Percentiles rank a stretch among this genome's conserved stretches.
Evolutionary conservation across 306 rosid genomes (phyloP).

Genomic region (Myrica gale): DNA sequence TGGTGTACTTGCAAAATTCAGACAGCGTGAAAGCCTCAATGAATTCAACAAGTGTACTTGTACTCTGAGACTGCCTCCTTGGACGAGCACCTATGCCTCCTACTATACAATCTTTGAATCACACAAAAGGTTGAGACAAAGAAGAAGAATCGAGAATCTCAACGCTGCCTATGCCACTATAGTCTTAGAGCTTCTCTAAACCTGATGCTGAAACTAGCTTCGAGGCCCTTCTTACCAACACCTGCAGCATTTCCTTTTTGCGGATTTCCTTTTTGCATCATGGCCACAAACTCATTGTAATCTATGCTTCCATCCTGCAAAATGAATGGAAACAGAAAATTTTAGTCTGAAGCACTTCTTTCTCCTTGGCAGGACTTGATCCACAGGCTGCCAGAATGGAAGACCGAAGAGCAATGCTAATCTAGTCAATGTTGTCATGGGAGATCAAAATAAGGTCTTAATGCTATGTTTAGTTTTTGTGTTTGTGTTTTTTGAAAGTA

Average conservation of each 20-base stretch:
- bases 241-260: constrained; percentile 69
- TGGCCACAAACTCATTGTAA: constrained; percentile 92
- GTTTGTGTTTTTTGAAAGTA: too few species aligned
- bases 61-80: constrained; percentile 2
- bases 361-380: constrained; percentile 16
- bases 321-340: neutral
- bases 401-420: neutral
- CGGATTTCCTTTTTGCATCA: constrained; percentile 93
- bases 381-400: neutral
- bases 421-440: neutral
- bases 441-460: neutral
- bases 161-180: constrained; percentile 17
- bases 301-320: constrained; percentile 92
- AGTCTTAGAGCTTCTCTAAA: constrained; percentile 68
- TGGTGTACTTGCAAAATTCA: constrained; percentile 5
- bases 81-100: constrained; percentile 19
- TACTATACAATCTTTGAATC: constrained; percentile 29
- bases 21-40: constrained; percentile 7
- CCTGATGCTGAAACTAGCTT: constrained; percentile 64
- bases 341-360: neutral
- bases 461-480: too few species aligned
- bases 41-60: neutral
- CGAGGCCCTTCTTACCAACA: constrained; percentile 63
- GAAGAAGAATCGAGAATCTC: constrained; percentile 9
- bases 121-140: constrained; percentile 18